Evolutionary conservation across 257 asterid species (phyloP), one percentile per base, ranked within the genome.

Genomic region (Cinchona pubescens): DNA sequence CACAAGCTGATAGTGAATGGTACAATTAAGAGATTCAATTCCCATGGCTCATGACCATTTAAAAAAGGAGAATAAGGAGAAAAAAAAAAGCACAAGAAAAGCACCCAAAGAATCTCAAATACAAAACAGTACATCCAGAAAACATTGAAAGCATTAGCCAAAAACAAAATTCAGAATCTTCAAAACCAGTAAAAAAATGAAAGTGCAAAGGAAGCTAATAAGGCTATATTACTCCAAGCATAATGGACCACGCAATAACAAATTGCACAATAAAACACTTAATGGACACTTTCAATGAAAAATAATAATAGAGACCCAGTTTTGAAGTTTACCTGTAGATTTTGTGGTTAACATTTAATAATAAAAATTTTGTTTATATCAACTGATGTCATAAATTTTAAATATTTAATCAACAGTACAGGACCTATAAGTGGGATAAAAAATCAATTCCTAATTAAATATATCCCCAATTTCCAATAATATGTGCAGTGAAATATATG

Each of bases 181-280:
- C 73, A 25, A 75, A 37, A 38, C 21, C 56, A 35, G 25, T 37
- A 37, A 30, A 29, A 19, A 30, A 70, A 32, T 12, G 21, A 48
- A 74, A 48, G 48, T 32, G 37, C 9, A 25, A 49, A 35, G 65
- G 40, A 64, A 25, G n/a, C n/a, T n/a, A n/a, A n/a, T n/a, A n/a
- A n/a, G n/a, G n/a, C n/a, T n/a, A n/a, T n/a, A n/a, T n/a, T n/a
- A n/a, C n/a, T n/a, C n/a, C n/a, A n/a, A n/a, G n/a, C 67, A 75
- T n/a, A 30, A 35, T 64, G 65, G 53, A 48, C 78, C 51, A 63
- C 29, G 45, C 19, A 74, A 62, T 46, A 21, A 37, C 53, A 72
- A 19, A 16, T 1, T 7, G 63, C 63, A 58, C 63, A 46, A 6
- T 11, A 46, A 46, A 12, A 11, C n/a, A 40, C 45, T 40, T 40